Evolutionary conservation across 2,329 filamentous ascomycete genomes (phyloP).

Genomic region (Davidsoniella neocaledoniae): DNA sequence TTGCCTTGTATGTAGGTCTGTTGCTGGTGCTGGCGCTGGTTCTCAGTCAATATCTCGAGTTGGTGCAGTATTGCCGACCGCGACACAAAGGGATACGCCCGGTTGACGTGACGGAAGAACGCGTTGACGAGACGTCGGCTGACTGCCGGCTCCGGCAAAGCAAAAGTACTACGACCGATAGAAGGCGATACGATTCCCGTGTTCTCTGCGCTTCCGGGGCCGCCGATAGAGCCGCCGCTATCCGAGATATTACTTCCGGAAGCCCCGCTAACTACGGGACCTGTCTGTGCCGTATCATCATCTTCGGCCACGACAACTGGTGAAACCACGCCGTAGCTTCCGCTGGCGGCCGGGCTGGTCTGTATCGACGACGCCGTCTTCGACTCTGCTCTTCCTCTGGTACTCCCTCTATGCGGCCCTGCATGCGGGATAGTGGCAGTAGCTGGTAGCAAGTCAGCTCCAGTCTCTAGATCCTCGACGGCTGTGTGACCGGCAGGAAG

Average conservation of each 20-base stretch:
- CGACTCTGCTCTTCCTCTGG: neutral
- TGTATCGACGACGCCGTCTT: neutral
- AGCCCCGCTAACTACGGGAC: too few relatives aligned
- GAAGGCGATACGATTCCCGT: too few relatives aligned
- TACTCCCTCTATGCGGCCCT: neutral
- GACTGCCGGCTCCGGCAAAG: neutral
- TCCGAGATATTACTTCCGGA: too few relatives aligned
- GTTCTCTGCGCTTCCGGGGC: too few relatives aligned
- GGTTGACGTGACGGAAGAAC: slow-evolving; percentile 29
- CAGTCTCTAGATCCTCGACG: slow-evolving; percentile 23
- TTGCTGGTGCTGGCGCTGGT: slow-evolving; percentile 15
- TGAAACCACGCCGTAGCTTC: neutral
- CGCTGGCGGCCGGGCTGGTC: neutral
- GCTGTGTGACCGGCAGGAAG: slow-evolving; percentile 16
- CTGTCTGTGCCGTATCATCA: neutral
- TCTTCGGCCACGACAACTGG: neutral
- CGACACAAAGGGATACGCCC: slow-evolving; percentile 29
- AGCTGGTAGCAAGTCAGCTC: slow-evolving; percentile 17
- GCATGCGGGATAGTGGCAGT: too few relatives aligned
- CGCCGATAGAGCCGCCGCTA: too few relatives aligned
- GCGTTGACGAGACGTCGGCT: slow-evolving; percentile 21
- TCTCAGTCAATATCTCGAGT: slow-evolving; percentile 17
- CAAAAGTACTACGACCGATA: too few relatives aligned
- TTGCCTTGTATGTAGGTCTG: neutral
- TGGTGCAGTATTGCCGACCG: slow-evolving; percentile 20